Evolutionary conservation across 2,329 filamentous ascomycete species (phyloP).

Genomic region (Xylaria sp.): DNA sequence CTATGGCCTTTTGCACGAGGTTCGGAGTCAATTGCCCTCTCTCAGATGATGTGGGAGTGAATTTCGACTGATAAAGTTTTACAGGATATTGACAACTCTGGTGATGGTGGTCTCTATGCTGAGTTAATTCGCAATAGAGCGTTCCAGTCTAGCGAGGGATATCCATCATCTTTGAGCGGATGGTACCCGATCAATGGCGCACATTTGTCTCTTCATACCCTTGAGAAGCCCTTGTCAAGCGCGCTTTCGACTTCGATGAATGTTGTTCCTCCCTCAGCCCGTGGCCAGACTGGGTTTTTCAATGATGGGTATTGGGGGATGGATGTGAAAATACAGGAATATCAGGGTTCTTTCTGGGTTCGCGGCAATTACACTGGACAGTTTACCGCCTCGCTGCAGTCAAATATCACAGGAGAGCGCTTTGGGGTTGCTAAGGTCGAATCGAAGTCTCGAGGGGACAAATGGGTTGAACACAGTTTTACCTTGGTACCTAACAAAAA

Average conservation of each 20-base stretch:
- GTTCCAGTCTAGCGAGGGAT: constrained; percentile 67
- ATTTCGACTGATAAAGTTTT: constrained; percentile 40
- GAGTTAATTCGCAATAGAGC: constrained; percentile 77
- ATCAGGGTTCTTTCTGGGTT: constrained; percentile 65
- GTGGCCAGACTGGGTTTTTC: constrained; percentile 57
- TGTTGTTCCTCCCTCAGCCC: constrained; percentile 51
- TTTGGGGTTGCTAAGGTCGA: constrained; percentile 61
- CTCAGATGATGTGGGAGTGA: background rate
- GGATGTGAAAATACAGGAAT: constrained; percentile 59
- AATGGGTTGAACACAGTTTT: constrained; percentile 65
- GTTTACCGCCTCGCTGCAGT: constrained; percentile 61
- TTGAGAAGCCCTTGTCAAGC: constrained; percentile 60
- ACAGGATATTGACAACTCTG: constrained; percentile 73
- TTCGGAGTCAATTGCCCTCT: constrained; percentile 34
- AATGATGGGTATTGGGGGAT: constrained; percentile 71
- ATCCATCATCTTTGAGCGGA: constrained; percentile 57
- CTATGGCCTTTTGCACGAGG: constrained; percentile 60
- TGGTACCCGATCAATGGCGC: constrained; percentile 59
- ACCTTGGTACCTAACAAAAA: constrained; percentile 56
- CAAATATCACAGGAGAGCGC: constrained; percentile 56
- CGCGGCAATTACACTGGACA: constrained; percentile 60
- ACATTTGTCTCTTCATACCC: constrained; percentile 59
- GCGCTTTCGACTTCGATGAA: constrained; percentile 64
- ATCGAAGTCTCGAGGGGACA: constrained; percentile 53
- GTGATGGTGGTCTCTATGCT: constrained; percentile 78